These are phyloP conservation scores for Lindgomyces ingoldianus DNA, from an alignment of 495 filamentous ascomycete species.

Conservation along the genomic window DNA sequence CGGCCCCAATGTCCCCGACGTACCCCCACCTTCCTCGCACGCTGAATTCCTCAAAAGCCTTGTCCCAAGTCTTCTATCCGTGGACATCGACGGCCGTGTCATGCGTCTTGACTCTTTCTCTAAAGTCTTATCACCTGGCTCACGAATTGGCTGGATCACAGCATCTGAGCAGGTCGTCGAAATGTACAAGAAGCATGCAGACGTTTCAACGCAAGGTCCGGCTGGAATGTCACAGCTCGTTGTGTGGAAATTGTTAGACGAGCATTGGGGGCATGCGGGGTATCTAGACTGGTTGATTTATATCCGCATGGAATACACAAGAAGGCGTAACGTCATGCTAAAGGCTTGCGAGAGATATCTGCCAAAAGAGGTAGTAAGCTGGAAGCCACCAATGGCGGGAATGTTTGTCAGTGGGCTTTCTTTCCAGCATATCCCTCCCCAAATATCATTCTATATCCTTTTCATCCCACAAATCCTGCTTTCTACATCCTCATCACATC, in stretches of 20 bases:
- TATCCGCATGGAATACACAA: conserved; percentile 79
- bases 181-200: conserved; percentile 72
- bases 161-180: conserved; percentile 82
- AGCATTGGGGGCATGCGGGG: conserved; percentile 91
- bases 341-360: conserved; percentile 79
- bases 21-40: conserved; percentile 57
- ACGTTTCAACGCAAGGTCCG: conserved; percentile 79
- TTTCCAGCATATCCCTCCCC: conserved; percentile 11
- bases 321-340: conserved; percentile 73
- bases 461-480: too few species aligned
- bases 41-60: conserved; percentile 62
- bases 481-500: too few species aligned
- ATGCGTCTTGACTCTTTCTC: conserved; percentile 70
- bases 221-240: conserved; percentile 79
- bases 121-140: conserved; percentile 65
- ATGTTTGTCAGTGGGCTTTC: conserved; percentile 76
- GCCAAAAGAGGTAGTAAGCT: conserved; percentile 75
- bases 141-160: conserved; percentile 65
- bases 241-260: conserved; percentile 86
- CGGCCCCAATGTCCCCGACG: conserved; percentile 52
- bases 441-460: conserved; percentile 20
- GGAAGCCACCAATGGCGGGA: conserved; percentile 82
- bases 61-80: conserved; percentile 61
- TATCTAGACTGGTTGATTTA: conserved; percentile 89
- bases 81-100: conserved; percentile 68